Percentiles rank a stretch among this genome's conserved stretches.
Evolutionary conservation across 2,329 filamentous ascomycete species (phyloP).

Genomic region (Fusarium nygamai): DNA sequence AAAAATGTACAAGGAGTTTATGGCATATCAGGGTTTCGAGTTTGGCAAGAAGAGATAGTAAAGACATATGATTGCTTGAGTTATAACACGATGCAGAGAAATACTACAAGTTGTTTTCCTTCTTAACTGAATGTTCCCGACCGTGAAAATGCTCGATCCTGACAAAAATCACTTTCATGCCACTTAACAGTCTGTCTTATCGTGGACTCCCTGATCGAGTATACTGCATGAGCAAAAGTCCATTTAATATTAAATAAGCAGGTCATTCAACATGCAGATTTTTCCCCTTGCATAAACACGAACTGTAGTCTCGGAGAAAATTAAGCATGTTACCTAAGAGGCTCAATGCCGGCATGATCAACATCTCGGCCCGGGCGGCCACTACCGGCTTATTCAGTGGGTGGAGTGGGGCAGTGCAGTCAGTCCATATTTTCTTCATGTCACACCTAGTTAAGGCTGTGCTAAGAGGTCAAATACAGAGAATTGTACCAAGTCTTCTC

Average conservation of each 20-base stretch:
- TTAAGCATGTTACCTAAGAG: not conserved
- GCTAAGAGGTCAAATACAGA: not conserved
- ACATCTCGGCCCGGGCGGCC: not conserved
- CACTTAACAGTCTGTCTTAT: not conserved
- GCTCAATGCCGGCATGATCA: not conserved
- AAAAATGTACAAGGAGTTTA: fast-evolving
- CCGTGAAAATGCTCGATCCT: fast-evolving
- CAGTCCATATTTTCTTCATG: too few species aligned
- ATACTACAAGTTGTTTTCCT: fast-evolving
- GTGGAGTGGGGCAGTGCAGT: not conserved
- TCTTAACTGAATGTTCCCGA: fast-evolving
- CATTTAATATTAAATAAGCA: not conserved
- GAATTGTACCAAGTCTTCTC: fast-evolving
- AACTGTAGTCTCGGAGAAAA: not conserved
- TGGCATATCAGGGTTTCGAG: fast-evolving
- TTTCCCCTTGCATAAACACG: not conserved
- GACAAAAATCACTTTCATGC: not conserved
- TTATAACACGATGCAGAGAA: fast-evolving
- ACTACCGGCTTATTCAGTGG: not conserved
- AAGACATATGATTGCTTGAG: fast-evolving
- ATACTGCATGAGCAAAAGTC: not conserved
- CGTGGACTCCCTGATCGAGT: not conserved
- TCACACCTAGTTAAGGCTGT: too few species aligned
- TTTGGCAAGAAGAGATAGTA: fast-evolving
- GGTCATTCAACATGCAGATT: not conserved